A percentile compares a stretch with the other conserved stretches of the same genome.
phyloP scores from a whole-genome alignment of 768 basidiomycete genomes.

The Xerocomellus intermedius region DNA sequence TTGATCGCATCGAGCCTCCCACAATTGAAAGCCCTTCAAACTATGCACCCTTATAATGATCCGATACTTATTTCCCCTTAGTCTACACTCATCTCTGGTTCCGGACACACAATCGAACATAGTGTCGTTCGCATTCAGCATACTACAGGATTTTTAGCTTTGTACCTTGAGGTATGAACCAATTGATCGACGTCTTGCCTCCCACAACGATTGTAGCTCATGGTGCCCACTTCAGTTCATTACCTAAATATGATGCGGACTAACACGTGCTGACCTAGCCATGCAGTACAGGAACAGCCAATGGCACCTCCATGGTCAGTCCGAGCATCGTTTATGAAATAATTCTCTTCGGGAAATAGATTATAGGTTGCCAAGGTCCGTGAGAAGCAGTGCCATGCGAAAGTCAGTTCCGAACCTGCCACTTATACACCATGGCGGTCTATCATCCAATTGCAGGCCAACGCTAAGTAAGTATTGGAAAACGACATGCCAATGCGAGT shows the following conservation, averaged over 20 bases:
- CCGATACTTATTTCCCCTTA: not conserved
- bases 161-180: slow-evolving; percentile 10
- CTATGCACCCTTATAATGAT: not conserved
- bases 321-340: not conserved
- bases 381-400: too few relatives aligned
- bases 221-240: not conserved
- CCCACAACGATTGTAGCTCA: not conserved
- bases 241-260: not conserved
- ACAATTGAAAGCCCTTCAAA: not conserved
- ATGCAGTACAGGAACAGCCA: not conserved
- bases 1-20: not conserved
- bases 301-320: not conserved
- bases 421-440: slow-evolving; percentile 4
- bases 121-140: not conserved
- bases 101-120: not conserved
- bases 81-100: not conserved
- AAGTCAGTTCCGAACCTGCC: not conserved
- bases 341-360: not conserved
- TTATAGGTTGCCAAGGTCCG: not conserved
- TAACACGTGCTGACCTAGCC: not conserved
- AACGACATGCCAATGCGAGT: not conserved
- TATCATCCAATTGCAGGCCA: not conserved
- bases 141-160: not conserved
- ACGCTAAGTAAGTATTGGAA: not conserved
- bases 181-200: not conserved